Evolutionary conservation across 176 grass and related monocot species (phyloP), one percentile per base, ranked within the genome.

Genomic region (Saccharum officinarum): DNA sequence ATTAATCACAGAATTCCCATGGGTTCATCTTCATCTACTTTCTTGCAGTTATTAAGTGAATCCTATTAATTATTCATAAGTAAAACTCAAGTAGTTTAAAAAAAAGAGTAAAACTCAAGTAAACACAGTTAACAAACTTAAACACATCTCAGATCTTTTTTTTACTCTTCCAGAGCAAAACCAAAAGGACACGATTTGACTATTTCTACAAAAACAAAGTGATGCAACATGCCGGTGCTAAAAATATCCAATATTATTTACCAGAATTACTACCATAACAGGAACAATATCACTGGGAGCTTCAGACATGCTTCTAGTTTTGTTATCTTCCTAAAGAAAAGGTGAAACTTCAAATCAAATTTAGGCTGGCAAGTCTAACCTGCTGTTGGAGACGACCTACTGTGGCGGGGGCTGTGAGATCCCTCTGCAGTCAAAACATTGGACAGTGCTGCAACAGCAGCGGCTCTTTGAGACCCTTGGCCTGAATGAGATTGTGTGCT

Each of bases 381-480:
- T 80, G 86, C 80, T 44, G 67, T 80, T 76, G 83, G 83, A 11
- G 87, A 82, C 45, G 45, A 75, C 85, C 20, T 87, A 80, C 71
- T 84, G 22, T 15, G 33, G 30, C 30, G 68, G 33, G 84, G 92
- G 41, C 73, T 92, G 62, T 93, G 92, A 84, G 91, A 80, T 86
- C 86, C 87, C 89, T 94, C 93, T 41, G 86, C 92, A 40, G 90
- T 94, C 50, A 96, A 85, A 82, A 94, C 90, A 77, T 92, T 84
- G 11, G 97, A 99, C 39, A 99, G 73, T 44, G 97, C 94, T 77
- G 97, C 92, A 46, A 99, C 94, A 69, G 97, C 97, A 67, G 90
- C 97, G 55, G 97, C 94, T 91, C 94, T 94, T 76, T 97, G 97
- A 71, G 94, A 94, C 47, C 97, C 97, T 95, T 92, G 92, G 63